These are phyloP conservation scores for Oenanthe sinensis DNA, from an alignment of 129 eudicot species.

Conservation along the genomic window DNA sequence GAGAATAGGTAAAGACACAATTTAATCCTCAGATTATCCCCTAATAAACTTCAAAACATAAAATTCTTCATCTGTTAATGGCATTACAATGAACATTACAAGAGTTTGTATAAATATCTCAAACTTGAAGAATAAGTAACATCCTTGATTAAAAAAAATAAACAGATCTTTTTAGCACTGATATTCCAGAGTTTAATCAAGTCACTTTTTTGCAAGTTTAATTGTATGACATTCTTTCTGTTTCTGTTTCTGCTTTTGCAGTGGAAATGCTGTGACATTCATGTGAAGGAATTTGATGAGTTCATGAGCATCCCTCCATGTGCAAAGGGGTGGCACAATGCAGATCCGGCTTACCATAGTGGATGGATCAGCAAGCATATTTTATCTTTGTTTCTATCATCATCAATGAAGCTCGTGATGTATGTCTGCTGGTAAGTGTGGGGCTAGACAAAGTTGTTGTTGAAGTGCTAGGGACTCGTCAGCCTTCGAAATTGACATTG, in stretches of 20 bases:
- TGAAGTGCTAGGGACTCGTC: neutral
- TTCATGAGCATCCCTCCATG: constrained; percentile 85
- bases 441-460: neutral
- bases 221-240: neutral
- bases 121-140: neutral
- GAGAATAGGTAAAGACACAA: neutral
- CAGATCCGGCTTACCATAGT: constrained; percentile 43
- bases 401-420: neutral
- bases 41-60: neutral
- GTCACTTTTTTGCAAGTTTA: neutral
- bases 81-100: too few relatives aligned
- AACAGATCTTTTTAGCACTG: too few relatives aligned
- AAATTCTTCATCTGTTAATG: neutral
- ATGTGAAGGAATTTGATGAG: constrained; percentile 95
- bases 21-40: neutral
- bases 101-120: neutral
- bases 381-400: neutral
- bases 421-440: neutral
- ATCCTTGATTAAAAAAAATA: neutral
- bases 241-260: constrained; percentile 29
- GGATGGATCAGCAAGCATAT: neutral
- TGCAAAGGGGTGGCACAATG: constrained; percentile 94
- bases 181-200: neutral
- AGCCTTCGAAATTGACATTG: neutral
- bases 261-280: constrained; percentile 99